Conservation (phyloP, 2,329 filamentous ascomycete genomes). For the Diplodia intermedia region DNA sequence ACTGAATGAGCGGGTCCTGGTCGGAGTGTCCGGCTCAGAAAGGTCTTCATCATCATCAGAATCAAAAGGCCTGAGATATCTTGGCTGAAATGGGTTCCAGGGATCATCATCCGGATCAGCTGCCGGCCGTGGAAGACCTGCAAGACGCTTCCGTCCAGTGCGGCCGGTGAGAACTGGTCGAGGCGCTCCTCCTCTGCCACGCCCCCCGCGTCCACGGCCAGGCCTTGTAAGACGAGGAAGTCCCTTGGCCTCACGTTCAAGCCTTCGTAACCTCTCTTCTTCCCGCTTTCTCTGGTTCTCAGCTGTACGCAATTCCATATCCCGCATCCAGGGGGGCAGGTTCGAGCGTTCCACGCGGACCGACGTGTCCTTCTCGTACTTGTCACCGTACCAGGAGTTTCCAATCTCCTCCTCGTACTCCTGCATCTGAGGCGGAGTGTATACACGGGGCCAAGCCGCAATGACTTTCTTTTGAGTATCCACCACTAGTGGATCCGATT, state of each 20-base stretch:
- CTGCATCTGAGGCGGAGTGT: slow-evolving; percentile 44
- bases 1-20: not conserved
- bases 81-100: slow-evolving; percentile 23
- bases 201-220: slow-evolving; percentile 19
- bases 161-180: slow-evolving; percentile 20
- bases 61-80: not conserved
- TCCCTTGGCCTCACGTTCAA: slow-evolving; percentile 16
- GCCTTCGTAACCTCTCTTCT: slow-evolving; percentile 11
- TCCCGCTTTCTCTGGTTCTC: slow-evolving; percentile 32
- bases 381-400: slow-evolving; percentile 34
- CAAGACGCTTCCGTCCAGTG: slow-evolving; percentile 30
- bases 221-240: not conserved
- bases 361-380: slow-evolving; percentile 41
- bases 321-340: slow-evolving; percentile 30
- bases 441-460: slow-evolving; percentile 45
- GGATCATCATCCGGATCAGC: slow-evolving; percentile 14
- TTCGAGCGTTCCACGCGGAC: slow-evolving; percentile 37
- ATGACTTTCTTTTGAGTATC: slow-evolving; percentile 60
- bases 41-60: not conserved
- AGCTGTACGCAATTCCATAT: slow-evolving; percentile 22
- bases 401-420: slow-evolving; percentile 36
- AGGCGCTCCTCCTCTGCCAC: slow-evolving; percentile 13
- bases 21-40: not conserved
- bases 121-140: slow-evolving; percentile 21
- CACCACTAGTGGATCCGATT: slow-evolving; percentile 55